Evolutionary conservation across 1,284 basidiomycete genomes (phyloP), one percentile per base, ranked within the genome.

Genomic region (Cryptococcus depauperatus): DNA sequence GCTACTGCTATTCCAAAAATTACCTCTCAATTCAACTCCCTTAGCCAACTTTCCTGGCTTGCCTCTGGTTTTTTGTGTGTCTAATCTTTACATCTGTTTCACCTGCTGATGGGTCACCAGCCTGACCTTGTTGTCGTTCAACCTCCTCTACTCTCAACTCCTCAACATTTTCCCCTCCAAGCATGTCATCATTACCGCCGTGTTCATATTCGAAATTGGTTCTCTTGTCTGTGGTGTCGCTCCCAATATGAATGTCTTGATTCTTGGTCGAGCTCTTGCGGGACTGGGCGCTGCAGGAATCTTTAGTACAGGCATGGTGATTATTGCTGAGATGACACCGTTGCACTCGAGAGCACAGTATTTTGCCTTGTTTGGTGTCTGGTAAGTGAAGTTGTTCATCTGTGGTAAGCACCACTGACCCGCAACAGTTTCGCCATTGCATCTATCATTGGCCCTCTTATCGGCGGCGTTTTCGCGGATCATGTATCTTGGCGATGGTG

Each of bases 181-280:
- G 52, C 62, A 62, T 40, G 63, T 70, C 47, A 68, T 73, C 53
- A 55, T 74, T 18, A 56, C 64, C 34, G 71, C 74, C n/a, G 65
- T 75, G 45, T 50, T 69, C 54, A 54, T 75, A 53, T 76, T 76
- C 44, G 74, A 75, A 42, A 43, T 77, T 25, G 78, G 78, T 3
- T 75, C 73, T 4, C 62, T 78, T 27, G 54, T 79, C 14, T 79
- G 77, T 52, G 78, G 69, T 30, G 71, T 74, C n/a, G 73, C 78
- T 0, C 70, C 72, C 0, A 66, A 50, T 11, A 73, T 75, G 54
- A 56, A 66, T 11, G 63, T 75, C 22, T 59, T 77, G 37, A 75
- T 77, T 42, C 57, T 76, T 21, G 76, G 75, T 7, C 67, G 76
- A 25, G 75, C 74, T 0, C 53, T 77, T 33, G 70, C 75, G 0